Evolutionary conservation across 768 basidiomycete species (phyloP).

Genomic region (Rhodotorula diobovata): DNA sequence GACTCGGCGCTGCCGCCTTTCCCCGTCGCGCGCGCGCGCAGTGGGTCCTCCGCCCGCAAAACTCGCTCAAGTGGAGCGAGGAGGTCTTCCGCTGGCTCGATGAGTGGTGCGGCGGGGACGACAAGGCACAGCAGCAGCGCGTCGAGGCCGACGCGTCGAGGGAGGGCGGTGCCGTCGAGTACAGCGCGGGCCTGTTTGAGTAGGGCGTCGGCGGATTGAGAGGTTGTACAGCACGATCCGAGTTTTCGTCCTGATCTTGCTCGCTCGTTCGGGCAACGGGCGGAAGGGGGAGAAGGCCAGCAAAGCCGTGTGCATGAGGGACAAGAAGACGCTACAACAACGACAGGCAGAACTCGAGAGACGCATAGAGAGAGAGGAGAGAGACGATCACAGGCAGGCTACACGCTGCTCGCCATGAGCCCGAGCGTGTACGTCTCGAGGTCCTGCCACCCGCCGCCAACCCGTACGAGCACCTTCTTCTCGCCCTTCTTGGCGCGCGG

Average conservation of each 20-base stretch:
- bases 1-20: too few relatives aligned
- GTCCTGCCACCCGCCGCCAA: conserved; percentile 57
- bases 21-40: neutral
- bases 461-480: conserved; percentile 87
- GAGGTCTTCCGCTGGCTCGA: conserved; percentile 90
- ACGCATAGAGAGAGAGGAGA: too few relatives aligned
- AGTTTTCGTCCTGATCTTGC: too few relatives aligned
- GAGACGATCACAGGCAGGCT: too few relatives aligned
- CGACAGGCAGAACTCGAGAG: too few relatives aligned
- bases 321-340: too few relatives aligned
- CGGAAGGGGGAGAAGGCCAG: too few relatives aligned
- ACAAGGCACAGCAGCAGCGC: neutral
- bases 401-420: neutral
- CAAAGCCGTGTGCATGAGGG: too few relatives aligned
- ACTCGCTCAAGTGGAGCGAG: conserved; percentile 67
- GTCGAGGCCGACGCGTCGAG: too few relatives aligned
- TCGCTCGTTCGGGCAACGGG: too few relatives aligned
- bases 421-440: conserved; percentile 13
- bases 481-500: conserved; percentile 52
- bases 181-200: neutral
- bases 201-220: neutral
- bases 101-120: conserved; percentile 44
- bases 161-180: neutral
- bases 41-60: conserved; percentile 60
- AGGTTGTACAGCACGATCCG: too few relatives aligned